These are phyloP conservation scores for Danielia oregonensis DNA, from an alignment of 805 yeast genomes.

Conservation along the genomic window DNA sequence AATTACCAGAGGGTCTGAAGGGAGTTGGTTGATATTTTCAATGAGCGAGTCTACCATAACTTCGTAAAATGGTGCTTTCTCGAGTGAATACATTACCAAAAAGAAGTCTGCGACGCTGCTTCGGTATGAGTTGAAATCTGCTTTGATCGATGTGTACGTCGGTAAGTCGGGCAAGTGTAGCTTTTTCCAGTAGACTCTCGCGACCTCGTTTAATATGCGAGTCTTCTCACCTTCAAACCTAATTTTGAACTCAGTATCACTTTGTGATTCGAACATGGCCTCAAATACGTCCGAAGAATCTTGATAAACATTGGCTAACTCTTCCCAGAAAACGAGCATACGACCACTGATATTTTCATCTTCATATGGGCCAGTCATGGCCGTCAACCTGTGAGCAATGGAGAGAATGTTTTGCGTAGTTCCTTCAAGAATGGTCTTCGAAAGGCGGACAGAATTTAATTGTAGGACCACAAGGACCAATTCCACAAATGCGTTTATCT, in stretches of 20 bases:
- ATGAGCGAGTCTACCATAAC: slow-evolving; percentile 37
- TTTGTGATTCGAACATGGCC: slow-evolving; percentile 12
- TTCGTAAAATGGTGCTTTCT: slow-evolving; percentile 51
- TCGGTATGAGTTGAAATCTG: slow-evolving; percentile 67
- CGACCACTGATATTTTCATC: slow-evolving; percentile 54
- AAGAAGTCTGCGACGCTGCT: slow-evolving; percentile 74
- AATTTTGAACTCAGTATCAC: slow-evolving; percentile 11
- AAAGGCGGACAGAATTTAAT: slow-evolving; percentile 40
- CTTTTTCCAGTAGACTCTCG: slow-evolving; percentile 67
- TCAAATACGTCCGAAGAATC: slow-evolving; percentile 16
- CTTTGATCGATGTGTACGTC: slow-evolving; percentile 28
- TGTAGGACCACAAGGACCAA: slow-evolving; percentile 46
- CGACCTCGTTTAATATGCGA: slow-evolving; percentile 46
- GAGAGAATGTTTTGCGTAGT: slow-evolving; percentile 40
- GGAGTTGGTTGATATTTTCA: slow-evolving; percentile 11
- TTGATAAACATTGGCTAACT: slow-evolving; percentile 51
- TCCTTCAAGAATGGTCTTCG: slow-evolving; percentile 35
- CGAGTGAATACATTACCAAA: slow-evolving; percentile 63
- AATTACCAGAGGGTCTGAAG: slow-evolving; percentile 12
- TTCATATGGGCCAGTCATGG: slow-evolving; percentile 55
- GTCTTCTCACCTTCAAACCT: slow-evolving; percentile 27
- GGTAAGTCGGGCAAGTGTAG: slow-evolving; percentile 43
- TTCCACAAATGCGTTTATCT: slow-evolving; percentile 40
- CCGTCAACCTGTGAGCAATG: slow-evolving; percentile 50
- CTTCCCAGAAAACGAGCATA: slow-evolving; percentile 67